Evolutionary conservation across 371 early-diverging fungal species (phyloP).

Genomic region (Zychaea mexicana): DNA sequence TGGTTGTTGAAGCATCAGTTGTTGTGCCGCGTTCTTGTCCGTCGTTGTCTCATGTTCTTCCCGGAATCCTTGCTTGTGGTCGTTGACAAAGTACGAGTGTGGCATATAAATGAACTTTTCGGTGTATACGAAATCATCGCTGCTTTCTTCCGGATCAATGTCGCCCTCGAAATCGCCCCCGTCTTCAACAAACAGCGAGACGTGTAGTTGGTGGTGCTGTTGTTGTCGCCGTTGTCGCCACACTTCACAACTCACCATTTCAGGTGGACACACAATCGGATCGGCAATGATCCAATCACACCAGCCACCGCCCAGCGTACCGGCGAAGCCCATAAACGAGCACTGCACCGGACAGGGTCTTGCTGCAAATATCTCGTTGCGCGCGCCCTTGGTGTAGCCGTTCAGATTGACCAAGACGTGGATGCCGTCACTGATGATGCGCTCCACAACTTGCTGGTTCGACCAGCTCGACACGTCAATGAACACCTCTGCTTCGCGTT

Average conservation of each 20-base stretch:
- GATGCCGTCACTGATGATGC: conserved; percentile 74
- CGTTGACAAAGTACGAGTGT: conserved; percentile 90
- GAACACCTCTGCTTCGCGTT: conserved; percentile 77
- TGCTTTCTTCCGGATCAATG: conserved; percentile 72
- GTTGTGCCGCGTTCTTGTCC: conserved; percentile 12
- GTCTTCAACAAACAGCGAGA: background rate
- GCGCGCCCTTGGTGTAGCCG: conserved; percentile 93
- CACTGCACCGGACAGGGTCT: conserved; percentile 89
- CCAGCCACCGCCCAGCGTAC: conserved; percentile 89
- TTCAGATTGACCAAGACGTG: conserved; percentile 90
- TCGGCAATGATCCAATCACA: conserved; percentile 93
- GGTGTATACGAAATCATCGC: conserved; percentile 76
- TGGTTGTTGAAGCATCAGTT: background rate
- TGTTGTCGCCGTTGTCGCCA: conserved; percentile 46
- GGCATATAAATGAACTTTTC: conserved; percentile 94
- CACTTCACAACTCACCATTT: conserved; percentile 74
- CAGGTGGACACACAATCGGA: conserved; percentile 87
- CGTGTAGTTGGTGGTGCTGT: background rate
- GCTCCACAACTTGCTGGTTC: conserved; percentile 78
- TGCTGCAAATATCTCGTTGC: conserved; percentile 93
- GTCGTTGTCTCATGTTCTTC: conserved; percentile 51
- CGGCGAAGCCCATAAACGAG: conserved; percentile 93
- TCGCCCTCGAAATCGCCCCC: conserved; percentile 70
- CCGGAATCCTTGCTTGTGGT: conserved; percentile 92
- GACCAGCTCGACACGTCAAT: conserved; percentile 78